phyloP scores from a whole-genome alignment of 345 rosid species.

The Excoecaria agallocha region DNA sequence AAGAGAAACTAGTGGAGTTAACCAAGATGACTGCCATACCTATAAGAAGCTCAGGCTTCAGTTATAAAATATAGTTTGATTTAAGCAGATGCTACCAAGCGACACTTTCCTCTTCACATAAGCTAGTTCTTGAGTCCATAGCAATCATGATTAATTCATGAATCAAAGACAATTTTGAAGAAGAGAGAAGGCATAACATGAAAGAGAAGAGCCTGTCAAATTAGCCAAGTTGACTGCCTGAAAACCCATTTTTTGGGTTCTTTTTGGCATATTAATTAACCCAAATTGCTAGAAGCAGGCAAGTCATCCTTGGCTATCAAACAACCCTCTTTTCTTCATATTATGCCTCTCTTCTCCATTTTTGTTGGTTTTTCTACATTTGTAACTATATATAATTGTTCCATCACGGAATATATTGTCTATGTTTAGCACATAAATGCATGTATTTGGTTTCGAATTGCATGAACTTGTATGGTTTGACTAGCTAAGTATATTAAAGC shows the following conservation, averaged over 20 bases:
- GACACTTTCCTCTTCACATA: constrained; percentile 9
- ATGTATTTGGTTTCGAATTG: no score
- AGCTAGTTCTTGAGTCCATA: neutral
- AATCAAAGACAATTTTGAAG: no score
- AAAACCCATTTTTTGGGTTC: neutral
- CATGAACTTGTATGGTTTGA: no score
- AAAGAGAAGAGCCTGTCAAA: constrained; percentile 6
- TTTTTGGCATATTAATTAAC: neutral
- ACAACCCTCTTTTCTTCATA: constrained; percentile 14
- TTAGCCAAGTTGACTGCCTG: constrained; percentile 18
- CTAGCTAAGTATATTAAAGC: no score
- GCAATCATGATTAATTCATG: no score
- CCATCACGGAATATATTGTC: no score
- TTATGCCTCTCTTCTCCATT: constrained; percentile 1
- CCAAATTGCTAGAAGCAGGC: constrained; percentile 4
- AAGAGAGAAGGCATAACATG: constrained; percentile 1
- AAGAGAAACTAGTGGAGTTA: no score
- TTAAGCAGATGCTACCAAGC: constrained; percentile 11
- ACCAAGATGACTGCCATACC: no score
- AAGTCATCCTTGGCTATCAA: constrained; percentile 19
- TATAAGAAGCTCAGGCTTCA: no score
- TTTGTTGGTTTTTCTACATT: neutral
- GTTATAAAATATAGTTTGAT: no score
- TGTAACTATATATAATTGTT: no score
- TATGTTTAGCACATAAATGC: no score